Base-by-base conservation (phyloP, 768 basidiomycete genomes). In the Termitomyces sp. region DNA sequence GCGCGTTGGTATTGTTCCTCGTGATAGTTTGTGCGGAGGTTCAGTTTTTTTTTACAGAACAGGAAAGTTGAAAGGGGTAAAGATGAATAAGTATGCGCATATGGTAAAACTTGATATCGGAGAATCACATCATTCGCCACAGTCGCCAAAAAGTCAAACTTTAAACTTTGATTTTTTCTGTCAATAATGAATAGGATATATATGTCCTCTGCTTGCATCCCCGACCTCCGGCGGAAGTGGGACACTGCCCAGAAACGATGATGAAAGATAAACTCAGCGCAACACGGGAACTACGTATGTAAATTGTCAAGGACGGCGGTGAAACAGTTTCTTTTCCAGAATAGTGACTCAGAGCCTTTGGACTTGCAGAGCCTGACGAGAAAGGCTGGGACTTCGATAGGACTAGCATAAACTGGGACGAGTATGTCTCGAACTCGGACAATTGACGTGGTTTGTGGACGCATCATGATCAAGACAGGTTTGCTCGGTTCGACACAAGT, bases 71-170 rank as follows among this genome's bases (percentile, higher is more conserved):
- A 40, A 55, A 20, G 13, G 28, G 13, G 16, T 55, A 39, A 24
- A 20, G 51, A 53, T 15, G 8, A 20, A 20, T 1, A 12, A 16
- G 18, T 18, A 18, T 24, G n/a, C 22, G 9, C 52, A 46, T 51
- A 57, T 45, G 38, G 40, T 32, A 52, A 57, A 50, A 39, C 22
- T 52, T 54, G 42, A 54, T 60, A 54, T 57, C 50, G 51, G 36
- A 42, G 44, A 46, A 45, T 62, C 38, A 55, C n/a, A 42, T 42
- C 40, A 18, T n/a, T 40, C 40, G 55, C 54, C 54, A 48, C 49
- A 46, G 56, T 46, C 55, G 55, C 59, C 42, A 63, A 55, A 63
- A 58, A 38, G 32, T 20, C 7, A 32, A 20, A 1, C 38, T 53
- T 57, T 60, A 60, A 28, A 54, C 44, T 24, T 38, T 55, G 33